phyloP scores from a whole-genome alignment of 1,284 basidiomycete species.

The Cryptococcus floricola region DNA sequence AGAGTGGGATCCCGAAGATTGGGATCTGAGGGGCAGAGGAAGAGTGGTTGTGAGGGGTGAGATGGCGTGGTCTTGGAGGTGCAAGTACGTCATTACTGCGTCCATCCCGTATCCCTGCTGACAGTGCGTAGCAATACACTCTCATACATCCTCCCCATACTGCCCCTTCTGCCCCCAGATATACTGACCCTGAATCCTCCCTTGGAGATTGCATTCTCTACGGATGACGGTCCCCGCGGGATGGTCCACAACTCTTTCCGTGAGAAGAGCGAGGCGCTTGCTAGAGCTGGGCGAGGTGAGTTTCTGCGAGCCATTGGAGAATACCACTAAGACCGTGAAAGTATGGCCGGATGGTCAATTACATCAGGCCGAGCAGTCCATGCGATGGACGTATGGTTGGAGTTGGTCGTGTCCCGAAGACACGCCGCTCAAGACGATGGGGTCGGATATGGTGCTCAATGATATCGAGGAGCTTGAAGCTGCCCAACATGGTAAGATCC shows the following conservation, averaged over 20 bases:
- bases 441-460: slow-evolving; percentile 32
- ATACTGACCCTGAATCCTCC: slow-evolving; percentile 32
- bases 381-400: slow-evolving; percentile 39
- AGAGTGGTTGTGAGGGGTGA: slow-evolving; percentile 27
- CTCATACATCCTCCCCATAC: slow-evolving; percentile 29
- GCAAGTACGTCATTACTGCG: slow-evolving; percentile 29
- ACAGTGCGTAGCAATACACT: slow-evolving; percentile 32
- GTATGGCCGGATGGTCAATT: slow-evolving; percentile 32
- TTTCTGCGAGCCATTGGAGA: neutral
- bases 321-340: neutral
- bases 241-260: slow-evolving; percentile 27
- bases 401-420: slow-evolving; percentile 37
- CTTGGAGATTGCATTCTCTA: slow-evolving; percentile 29
- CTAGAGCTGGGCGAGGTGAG: slow-evolving; percentile 25
- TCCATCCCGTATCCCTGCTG: too few species aligned
- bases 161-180: slow-evolving; percentile 30
- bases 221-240: slow-evolving; percentile 33
- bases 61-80: slow-evolving; percentile 30
- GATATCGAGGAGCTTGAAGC: slow-evolving; percentile 15
- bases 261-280: slow-evolving; percentile 27
- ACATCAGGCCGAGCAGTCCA: slow-evolving; percentile 26
- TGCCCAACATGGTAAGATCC: too few species aligned
- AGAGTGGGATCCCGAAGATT: slow-evolving; percentile 17
- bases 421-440: slow-evolving; percentile 25
- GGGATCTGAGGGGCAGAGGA: slow-evolving; percentile 24